Evolutionary conservation across 2,329 filamentous ascomycete species (phyloP).

Genomic region (Botrytis cinerea): DNA sequence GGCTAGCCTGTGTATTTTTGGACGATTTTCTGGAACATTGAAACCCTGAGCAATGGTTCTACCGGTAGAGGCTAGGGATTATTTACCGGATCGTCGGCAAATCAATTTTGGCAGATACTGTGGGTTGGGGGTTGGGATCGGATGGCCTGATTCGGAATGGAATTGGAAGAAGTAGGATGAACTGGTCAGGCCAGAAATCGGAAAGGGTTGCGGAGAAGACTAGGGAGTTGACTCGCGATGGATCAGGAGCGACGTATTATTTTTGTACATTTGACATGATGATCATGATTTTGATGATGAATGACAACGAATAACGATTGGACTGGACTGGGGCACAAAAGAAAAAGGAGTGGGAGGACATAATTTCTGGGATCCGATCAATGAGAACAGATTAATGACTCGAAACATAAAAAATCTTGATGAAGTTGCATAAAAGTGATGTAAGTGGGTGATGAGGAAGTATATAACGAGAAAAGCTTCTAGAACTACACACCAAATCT

Average conservation of each 20-base stretch:
- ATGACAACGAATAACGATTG: conserved; percentile 16
- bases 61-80: background rate
- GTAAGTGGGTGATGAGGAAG: background rate
- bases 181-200: background rate
- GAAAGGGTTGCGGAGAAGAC: background rate
- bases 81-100: conserved; percentile 15
- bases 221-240: conserved; percentile 2
- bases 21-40: conserved; percentile 39
- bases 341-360: background rate
- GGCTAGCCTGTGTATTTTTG: conserved; percentile 39
- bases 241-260: conserved; percentile 5
- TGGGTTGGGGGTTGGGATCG: conserved; percentile 13
- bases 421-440: conserved; percentile 7
- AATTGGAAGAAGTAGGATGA: background rate
- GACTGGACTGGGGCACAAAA: background rate
- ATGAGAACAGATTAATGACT: conserved; percentile 15
- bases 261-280: conserved; percentile 20
- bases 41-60: conserved; percentile 18
- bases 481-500: background rate
- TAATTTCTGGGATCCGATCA: conserved; percentile 6
- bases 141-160: conserved; percentile 9
- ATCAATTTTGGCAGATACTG: conserved; percentile 7
- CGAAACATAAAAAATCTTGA: background rate
- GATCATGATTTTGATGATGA: conserved; percentile 22
- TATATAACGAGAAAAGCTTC: background rate